A percentile compares a stretch with the other conserved stretches of the same genome.
Evolutionary conservation across 148 eudicot genomes (phyloP).

Genomic region (Chenopodium formosanum): DNA sequence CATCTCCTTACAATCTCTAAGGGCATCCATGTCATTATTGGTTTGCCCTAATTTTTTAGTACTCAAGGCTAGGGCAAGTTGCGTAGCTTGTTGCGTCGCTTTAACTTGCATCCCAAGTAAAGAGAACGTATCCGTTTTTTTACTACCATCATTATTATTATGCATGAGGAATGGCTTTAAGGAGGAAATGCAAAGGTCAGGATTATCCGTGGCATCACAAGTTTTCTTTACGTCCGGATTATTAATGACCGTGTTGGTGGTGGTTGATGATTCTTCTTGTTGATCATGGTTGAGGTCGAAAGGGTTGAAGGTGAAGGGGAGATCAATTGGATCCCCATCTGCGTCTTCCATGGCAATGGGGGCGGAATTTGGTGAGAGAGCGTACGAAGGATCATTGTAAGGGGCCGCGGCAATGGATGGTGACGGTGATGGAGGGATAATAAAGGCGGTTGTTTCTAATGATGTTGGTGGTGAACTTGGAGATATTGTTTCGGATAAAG

Average conservation of each 20-base stretch:
- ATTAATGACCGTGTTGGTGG: not conserved
- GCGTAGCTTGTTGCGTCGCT: slow-evolving; percentile 12
- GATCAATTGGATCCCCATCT: not conserved
- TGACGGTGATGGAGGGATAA: not conserved
- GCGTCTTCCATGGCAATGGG: slow-evolving; percentile 9
- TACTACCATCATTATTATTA: not conserved
- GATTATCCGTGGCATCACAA: slow-evolving; percentile 36
- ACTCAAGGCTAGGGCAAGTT: not conserved
- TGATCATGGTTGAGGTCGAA: not conserved
- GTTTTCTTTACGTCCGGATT: slow-evolving; percentile 15
- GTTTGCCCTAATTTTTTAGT: not conserved
- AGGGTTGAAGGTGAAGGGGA: not conserved
- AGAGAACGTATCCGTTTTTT: slow-evolving; percentile 4
- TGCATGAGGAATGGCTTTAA: slow-evolving; percentile 9
- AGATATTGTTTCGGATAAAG: not conserved
- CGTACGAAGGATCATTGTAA: slow-evolving; percentile 3
- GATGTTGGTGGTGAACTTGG: not conserved
- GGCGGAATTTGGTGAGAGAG: not conserved
- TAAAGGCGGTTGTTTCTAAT: not conserved
- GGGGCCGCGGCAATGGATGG: not conserved
- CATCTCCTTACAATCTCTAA: slow-evolving; percentile 29
- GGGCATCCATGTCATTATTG: not conserved
- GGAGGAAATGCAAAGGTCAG: slow-evolving; percentile 28
- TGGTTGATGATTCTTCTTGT: not conserved
- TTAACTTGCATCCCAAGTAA: slow-evolving; percentile 30